These are phyloP conservation scores for Rhizopus microsporus DNA, from an alignment of 371 early-diverging fungal genomes.

Conservation along the genomic window DNA sequence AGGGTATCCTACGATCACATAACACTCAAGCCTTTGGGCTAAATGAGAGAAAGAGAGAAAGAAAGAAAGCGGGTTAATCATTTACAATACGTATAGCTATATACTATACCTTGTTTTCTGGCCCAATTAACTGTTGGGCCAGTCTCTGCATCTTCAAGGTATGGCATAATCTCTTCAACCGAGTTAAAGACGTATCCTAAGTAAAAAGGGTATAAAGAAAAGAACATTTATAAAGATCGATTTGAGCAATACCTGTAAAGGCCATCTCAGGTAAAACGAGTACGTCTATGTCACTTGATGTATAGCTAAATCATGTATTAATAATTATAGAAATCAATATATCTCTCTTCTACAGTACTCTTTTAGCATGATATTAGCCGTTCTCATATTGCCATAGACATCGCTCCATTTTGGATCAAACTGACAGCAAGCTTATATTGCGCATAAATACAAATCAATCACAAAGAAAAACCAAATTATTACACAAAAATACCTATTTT, in stretches of 20 bases:
- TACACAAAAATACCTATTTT: too few relatives aligned
- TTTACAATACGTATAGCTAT: neutral
- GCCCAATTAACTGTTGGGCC: slow-evolving; percentile 71
- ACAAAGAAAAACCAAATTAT: too few relatives aligned
- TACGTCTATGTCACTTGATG: slow-evolving; percentile 63
- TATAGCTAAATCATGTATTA: slow-evolving; percentile 26
- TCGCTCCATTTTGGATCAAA: slow-evolving; percentile 40
- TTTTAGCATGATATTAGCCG: slow-evolving; percentile 25
- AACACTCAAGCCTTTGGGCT: slow-evolving; percentile 58
- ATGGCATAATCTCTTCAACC: slow-evolving; percentile 56
- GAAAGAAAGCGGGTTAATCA: neutral
- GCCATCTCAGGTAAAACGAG: slow-evolving; percentile 80
- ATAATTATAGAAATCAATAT: neutral
- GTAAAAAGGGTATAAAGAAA: neutral
- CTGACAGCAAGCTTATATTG: slow-evolving; percentile 47
- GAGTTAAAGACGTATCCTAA: slow-evolving; percentile 67
- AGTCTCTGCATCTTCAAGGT: slow-evolving; percentile 55
- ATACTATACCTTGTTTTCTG: slow-evolving; percentile 46
- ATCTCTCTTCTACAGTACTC: slow-evolving; percentile 21
- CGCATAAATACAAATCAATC: too few relatives aligned
- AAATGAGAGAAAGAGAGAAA: too few relatives aligned
- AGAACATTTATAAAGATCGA: neutral
- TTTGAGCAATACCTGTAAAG: slow-evolving; percentile 56
- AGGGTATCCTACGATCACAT: slow-evolving; percentile 73
- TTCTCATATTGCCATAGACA: slow-evolving; percentile 38